Percentiles rank a stretch among this genome's conserved stretches.
phyloP scores from a whole-genome alignment of 345 rosid genomes.

The Luvunga scandens region DNA sequence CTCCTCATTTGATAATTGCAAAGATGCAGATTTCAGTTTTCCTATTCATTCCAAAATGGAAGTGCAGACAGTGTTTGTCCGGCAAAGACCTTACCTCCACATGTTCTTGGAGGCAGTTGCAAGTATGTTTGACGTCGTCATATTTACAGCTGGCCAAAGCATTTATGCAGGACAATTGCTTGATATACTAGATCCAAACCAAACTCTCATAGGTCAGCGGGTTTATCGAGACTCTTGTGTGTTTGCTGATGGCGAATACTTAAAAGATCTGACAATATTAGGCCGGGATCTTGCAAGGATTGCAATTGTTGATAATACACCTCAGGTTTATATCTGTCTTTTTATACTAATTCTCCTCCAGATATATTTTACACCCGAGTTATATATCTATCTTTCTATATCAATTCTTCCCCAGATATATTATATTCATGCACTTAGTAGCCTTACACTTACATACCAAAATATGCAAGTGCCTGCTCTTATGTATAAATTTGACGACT shows the following conservation, averaged over 20 bases:
- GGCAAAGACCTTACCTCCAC: constrained; percentile 19
- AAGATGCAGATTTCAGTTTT: constrained; percentile 16
- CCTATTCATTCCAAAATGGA: constrained; percentile 20
- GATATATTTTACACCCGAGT: constrained; percentile 8
- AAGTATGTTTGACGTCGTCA: constrained; percentile 24
- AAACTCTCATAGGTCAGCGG: constrained; percentile 20
- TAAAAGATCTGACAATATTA: constrained; percentile 19
- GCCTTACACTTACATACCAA: not conserved
- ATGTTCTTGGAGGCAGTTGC: constrained; percentile 23
- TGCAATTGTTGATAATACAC: constrained; percentile 20
- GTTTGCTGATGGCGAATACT: constrained; percentile 18
- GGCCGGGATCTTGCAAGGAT: constrained; percentile 25
- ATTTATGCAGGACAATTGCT: constrained; percentile 20
- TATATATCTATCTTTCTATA: not conserved
- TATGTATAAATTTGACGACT: not conserved
- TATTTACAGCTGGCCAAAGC: constrained; percentile 21
- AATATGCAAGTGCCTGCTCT: not conserved
- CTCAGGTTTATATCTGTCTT: constrained; percentile 17
- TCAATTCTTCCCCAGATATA: no score
- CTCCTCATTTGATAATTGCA: constrained; percentile 15
- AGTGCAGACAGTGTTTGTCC: constrained; percentile 18
- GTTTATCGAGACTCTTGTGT: constrained; percentile 23
- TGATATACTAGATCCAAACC: constrained; percentile 23
- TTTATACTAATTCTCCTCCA: not conserved
- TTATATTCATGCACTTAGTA: not conserved